A percentile compares a stretch with the other conserved stretches of the same genome.
phyloP scores from a whole-genome alignment of 2,329 filamentous ascomycete species.

The Ophiocordyceps camponoti-saundersi region DNA sequence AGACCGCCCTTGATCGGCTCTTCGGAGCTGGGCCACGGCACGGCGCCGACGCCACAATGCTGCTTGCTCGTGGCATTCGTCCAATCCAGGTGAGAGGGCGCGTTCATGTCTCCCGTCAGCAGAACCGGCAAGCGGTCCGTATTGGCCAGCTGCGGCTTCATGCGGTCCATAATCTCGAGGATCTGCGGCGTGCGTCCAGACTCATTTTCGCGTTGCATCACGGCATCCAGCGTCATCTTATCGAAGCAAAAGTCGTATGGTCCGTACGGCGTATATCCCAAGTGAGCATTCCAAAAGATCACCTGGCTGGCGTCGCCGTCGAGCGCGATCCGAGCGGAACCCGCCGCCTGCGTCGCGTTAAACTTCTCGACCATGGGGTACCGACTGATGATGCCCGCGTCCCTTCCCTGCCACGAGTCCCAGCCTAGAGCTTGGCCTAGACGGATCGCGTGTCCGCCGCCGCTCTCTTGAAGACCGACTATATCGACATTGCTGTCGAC shows the following conservation, averaged over 20 bases:
- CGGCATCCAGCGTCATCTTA: constrained; percentile 13
- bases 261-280: constrained; percentile 21
- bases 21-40: constrained; percentile 21
- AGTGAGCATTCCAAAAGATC: constrained; percentile 19
- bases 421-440: constrained; percentile 21
- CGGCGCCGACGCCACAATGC: constrained; percentile 17
- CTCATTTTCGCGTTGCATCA: constrained; percentile 15
- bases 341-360: constrained; percentile 10
- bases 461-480: constrained; percentile 20
- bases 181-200: constrained; percentile 22
- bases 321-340: constrained; percentile 16
- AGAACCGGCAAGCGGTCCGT: constrained; percentile 17
- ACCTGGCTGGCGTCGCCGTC: constrained; percentile 13
- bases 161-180: constrained; percentile 14
- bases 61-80: constrained; percentile 13
- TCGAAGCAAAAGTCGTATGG: constrained; percentile 26
- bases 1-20: constrained; percentile 17
- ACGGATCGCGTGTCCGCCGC: constrained; percentile 11
- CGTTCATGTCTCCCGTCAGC: constrained; percentile 24
- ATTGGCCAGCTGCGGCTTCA: constrained; percentile 13
- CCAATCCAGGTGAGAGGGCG: constrained; percentile 25
- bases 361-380: constrained; percentile 19
- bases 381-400: constrained; percentile 18
- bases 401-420: constrained; percentile 16
- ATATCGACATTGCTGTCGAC: constrained; percentile 15